Evolutionary conservation across 1,284 basidiomycete species (phyloP).

Genomic region (Tetrapyrgos nigripes): DNA sequence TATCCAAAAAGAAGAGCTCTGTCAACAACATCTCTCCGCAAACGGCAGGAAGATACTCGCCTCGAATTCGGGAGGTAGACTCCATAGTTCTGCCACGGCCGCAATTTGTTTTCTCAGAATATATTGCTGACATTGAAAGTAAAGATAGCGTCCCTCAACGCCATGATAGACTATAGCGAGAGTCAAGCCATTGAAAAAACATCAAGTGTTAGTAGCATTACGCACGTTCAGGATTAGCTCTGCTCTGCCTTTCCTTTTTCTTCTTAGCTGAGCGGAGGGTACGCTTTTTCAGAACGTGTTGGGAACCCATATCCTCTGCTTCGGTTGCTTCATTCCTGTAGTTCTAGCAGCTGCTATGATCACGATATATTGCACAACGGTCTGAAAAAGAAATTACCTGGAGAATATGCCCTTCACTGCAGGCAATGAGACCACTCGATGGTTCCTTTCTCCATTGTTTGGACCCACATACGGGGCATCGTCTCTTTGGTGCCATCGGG

Average conservation of each 20-base stretch:
- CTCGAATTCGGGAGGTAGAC: constrained; percentile 81
- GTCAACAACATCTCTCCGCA: background rate
- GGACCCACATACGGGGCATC: constrained; percentile 76
- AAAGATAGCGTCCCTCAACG: constrained; percentile 74
- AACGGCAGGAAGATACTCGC: constrained; percentile 44
- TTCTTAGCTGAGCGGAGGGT: constrained; percentile 59
- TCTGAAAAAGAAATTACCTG: constrained; percentile 52
- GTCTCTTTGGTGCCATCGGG: constrained; percentile 60
- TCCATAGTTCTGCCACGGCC: constrained; percentile 70
- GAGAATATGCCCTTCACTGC: constrained; percentile 81
- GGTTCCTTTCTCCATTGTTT: constrained; percentile 82
- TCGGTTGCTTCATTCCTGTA: constrained; percentile 78
- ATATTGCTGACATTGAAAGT: constrained; percentile 84
- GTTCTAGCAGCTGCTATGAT: constrained; percentile 50
- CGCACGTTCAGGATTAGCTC: constrained; percentile 65
- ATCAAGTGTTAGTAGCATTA: background rate
- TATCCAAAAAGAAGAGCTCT: constrained; percentile 33
- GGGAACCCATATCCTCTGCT: constrained; percentile 57
- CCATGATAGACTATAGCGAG: constrained; percentile 77
- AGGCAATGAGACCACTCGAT: constrained; percentile 72
- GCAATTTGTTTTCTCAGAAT: constrained; percentile 78
- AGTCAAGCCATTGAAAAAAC: background rate
- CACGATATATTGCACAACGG: background rate
- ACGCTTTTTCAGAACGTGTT: constrained; percentile 67
- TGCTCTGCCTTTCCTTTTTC: constrained; percentile 54